Base-by-base conservation (phyloP, 371 early-diverging fungal species). In the Apophysomyces variabilis region DNA sequence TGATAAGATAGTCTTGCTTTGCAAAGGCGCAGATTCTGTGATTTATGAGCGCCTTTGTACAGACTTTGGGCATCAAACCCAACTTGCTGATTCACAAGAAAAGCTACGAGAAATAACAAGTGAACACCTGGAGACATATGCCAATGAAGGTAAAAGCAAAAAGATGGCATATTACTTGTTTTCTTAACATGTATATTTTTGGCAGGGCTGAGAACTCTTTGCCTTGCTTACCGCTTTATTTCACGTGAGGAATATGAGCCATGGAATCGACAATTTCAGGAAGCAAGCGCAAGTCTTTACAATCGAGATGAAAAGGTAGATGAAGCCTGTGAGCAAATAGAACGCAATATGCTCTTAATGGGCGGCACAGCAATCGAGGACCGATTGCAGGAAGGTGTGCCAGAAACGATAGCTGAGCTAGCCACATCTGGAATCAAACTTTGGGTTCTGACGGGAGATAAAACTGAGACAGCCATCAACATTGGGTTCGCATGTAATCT, bases 371-470 rank as follows among this genome's bases (percentile, higher is more conserved):
- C 93, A n/a, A 93, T 98, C 64, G 97, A 96, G 76, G 95, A 95
- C 78, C 88, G 93, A 61, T 80, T 99, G 38, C 99, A 99, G 72
- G 90, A 87, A 4, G 92, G 94, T 26, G 99, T 98, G 0, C 94
- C 95, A n/a, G 92, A 95, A 66, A 94, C 99, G 0, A 94, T 99
- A 64, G 89, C 88, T 58, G 83, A 85, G 57, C 84, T 98, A 37
- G 89, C 96, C 1, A 84, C 84, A 12, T 97, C 98, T 0, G 98
- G 97, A 16, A 95, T 99, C 62, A 90, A 91, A 61, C 82, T 97
- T 11, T 98, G 97, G 96, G 96, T 99, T 85, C 77, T 99, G 71
- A 99, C 99, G 0, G 99, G 99, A 45, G 99, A 99, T 78, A 94
- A 97, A 77, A 93, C 93, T 50, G 99, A 99, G 74, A 99, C 99